Conservation (phyloP, 139 green algal genomes). For the Diplosphaera chodatii region DNA sequence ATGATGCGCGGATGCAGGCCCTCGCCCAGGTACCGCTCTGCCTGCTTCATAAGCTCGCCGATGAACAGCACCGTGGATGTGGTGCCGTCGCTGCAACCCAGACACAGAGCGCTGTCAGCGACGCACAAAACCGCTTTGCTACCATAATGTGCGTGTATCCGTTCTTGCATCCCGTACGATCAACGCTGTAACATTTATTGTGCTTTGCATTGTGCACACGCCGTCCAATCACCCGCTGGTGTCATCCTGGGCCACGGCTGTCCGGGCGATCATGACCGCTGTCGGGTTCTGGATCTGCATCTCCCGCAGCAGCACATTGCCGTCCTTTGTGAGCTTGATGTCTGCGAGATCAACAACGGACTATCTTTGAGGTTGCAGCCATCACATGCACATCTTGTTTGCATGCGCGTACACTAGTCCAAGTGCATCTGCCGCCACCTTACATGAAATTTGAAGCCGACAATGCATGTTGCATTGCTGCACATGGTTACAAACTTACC, state of each 20-base stretch:
- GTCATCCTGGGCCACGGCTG: constrained; percentile 96
- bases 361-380: too few species aligned
- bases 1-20: constrained; percentile 94
- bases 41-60: constrained; percentile 97
- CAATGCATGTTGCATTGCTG: too few species aligned
- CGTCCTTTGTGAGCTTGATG: constrained; percentile 98
- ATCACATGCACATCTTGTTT: too few species aligned
- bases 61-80: constrained; percentile 95
- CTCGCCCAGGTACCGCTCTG: constrained; percentile 89
- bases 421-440: too few species aligned
- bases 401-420: too few species aligned
- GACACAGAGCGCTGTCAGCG: background rate
- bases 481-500: constrained; percentile 27
- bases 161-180: too few species aligned
- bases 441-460: too few species aligned
- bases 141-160: too few species aligned
- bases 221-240: constrained; percentile 62
- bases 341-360: constrained; percentile 39
- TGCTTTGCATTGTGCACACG: background rate
- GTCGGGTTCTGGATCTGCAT: constrained; percentile 99
- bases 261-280: constrained; percentile 97
- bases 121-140: too few species aligned
- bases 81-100: constrained; percentile 80
- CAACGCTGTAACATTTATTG: too few species aligned
- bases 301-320: constrained; percentile 91